These are phyloP conservation scores for Gracilaria gracilis DNA, from an alignment of 23 red algal species.

Conservation along the genomic window DNA sequence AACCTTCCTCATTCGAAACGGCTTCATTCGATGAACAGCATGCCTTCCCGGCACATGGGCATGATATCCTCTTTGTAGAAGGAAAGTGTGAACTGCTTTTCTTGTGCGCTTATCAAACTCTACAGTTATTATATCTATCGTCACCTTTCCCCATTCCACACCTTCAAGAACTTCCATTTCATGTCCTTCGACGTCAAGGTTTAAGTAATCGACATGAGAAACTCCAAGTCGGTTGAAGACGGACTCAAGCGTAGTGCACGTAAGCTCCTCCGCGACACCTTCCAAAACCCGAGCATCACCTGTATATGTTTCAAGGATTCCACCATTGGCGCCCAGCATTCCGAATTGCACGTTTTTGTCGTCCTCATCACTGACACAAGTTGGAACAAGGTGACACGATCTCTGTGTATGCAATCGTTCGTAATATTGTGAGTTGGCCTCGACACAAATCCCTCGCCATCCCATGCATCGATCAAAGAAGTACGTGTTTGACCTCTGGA, in stretches of 20 bases:
- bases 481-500: conserved; percentile 57
- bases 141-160: conserved; percentile 64
- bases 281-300: conserved; percentile 8
- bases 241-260: conserved; percentile 45
- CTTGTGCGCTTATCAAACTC: not conserved
- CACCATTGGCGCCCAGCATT: conserved; percentile 28
- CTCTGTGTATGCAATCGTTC: conserved; percentile 33
- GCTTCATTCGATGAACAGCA: not conserved
- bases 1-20: conserved; percentile 5
- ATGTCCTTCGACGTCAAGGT: conserved; percentile 71
- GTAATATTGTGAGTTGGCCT: conserved; percentile 49
- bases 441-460: conserved; percentile 72
- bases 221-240: conserved; percentile 34
- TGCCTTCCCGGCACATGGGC: not conserved
- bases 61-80: conserved; percentile 42
- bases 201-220: conserved; percentile 65
- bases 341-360: conserved; percentile 39
- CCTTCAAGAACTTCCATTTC: conserved; percentile 61
- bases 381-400: conserved; percentile 56
- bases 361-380: conserved; percentile 42
- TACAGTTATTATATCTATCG: conserved; percentile 59
- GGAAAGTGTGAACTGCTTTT: conserved; percentile 45
- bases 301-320: conserved; percentile 45
- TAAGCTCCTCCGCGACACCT: not conserved
- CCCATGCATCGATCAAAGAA: conserved; percentile 59